phyloP scores from a whole-genome alignment of 805 yeast species.

The Ogataea trehalophila region DNA sequence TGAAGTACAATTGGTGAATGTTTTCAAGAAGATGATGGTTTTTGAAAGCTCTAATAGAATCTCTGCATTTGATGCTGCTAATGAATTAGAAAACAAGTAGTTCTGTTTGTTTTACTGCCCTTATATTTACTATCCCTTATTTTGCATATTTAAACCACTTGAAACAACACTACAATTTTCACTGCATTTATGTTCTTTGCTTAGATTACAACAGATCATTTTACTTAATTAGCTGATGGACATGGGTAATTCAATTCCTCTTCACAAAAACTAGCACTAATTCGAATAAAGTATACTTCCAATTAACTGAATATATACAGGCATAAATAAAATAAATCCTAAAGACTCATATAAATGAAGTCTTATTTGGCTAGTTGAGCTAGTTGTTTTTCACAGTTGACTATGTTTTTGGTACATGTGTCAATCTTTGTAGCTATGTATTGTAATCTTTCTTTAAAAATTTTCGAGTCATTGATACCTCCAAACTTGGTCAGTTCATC shows the following conservation, averaged over 20 bases:
- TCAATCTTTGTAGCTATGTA: conserved; percentile 68
- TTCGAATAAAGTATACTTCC: no score
- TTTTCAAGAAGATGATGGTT: conserved; percentile 41
- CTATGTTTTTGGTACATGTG: conserved; percentile 48
- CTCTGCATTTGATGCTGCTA: conserved; percentile 25
- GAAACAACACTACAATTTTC: no score
- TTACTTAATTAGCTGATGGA: no score
- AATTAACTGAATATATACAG: background rate
- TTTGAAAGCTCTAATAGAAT: conserved; percentile 34
- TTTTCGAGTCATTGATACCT: conserved; percentile 44
- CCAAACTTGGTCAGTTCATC: conserved; percentile 63
- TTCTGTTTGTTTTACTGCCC: no score
- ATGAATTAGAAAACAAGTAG: background rate
- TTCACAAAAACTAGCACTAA: no score
- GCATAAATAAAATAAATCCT: background rate
- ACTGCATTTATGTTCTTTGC: no score
- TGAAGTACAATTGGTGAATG: conserved; percentile 12
- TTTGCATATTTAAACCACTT: no score
- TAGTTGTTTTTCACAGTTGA: conserved; percentile 39
- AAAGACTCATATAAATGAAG: no score
- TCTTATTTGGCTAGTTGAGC: conserved; percentile 17
- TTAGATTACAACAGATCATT: no score
- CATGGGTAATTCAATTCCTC: no score
- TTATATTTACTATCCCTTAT: no score
- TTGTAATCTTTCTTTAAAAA: conserved; percentile 56